Evolutionary conservation across 2,329 filamentous ascomycete genomes (phyloP), one percentile per base, ranked within the genome.

Genomic region (Fusarium illudens): DNA sequence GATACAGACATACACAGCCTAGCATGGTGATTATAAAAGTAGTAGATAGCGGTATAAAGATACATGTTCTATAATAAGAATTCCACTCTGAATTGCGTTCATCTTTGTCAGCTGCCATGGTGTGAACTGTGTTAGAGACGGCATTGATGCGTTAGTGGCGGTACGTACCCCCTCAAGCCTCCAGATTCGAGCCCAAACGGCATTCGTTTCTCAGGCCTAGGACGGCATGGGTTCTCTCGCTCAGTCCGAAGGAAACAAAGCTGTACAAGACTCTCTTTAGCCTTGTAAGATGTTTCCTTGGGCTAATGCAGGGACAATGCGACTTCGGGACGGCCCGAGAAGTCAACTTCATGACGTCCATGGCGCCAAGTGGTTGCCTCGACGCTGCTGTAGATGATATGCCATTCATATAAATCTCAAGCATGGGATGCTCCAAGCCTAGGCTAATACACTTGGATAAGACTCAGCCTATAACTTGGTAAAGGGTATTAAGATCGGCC

Each of bases 1-100:
- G 62, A 65, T 62, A 70, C 71, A 71, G 60, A 60, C 70, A 67
- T 59, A 33, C 55, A 65, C 32, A 44, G 58, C 57, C 54, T 51
- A 25, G 32, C 20, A 59, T 29, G 34, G 66, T 51, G 19, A 17
- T 17, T 59, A 57, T 17, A 49, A 44, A 42, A 66, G 54, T 27
- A 32, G 36, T 63, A 66, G 62, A 69, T 19, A 63, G 65, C 55
- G 64, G 15, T 55, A 66, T 30, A 37, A 50, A 29, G n/a, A 68
- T 49, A 48, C 27, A 54, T 6, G 25, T 25, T 55, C 52, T 17
- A 32, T 22, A 33, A 58, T 60, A 17, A 53, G 19, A 20, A 6
- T 19, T 44, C 15, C 4, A 22, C 19, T 29, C 9, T 19, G 13
- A 42, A 17, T 17, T 54, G 25, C 17, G 15, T 30, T 19, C 12